A percentile compares a stretch with the other conserved stretches of the same genome.
Conservation (phyloP, 495 filamentous ascomycete species). For the Podospora conica region DNA sequence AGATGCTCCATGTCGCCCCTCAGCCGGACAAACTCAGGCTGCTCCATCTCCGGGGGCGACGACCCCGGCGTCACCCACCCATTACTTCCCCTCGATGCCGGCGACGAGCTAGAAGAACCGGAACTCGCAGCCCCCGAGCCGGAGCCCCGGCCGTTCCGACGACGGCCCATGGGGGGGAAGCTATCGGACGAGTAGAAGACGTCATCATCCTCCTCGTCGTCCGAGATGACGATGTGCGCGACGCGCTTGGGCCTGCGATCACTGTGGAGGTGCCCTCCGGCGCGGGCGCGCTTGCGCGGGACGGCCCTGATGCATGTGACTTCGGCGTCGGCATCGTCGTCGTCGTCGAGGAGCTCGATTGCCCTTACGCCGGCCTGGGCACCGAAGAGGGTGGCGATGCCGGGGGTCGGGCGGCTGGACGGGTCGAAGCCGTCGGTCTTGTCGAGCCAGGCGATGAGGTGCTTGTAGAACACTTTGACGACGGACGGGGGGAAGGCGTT, state of each 20-base stretch:
- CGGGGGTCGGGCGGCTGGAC: background rate
- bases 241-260: background rate
- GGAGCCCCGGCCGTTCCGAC: background rate
- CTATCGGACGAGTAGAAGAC: background rate
- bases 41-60: background rate
- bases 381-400: background rate
- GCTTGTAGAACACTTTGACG: conserved; percentile 52
- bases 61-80: background rate
- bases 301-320: background rate
- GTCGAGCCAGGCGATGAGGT: conserved; percentile 52
- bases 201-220: background rate
- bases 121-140: background rate
- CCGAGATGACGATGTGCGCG: background rate
- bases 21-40: background rate
- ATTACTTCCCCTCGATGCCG: background rate
- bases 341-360: background rate
- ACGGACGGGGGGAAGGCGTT: conserved; percentile 76
- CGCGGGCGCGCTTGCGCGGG: background rate
- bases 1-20: background rate
- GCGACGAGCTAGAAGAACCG: background rate
- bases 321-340: background rate
- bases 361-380: background rate
- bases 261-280: background rate
- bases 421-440: conserved; percentile 42
- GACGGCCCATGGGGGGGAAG: background rate